Conservation (phyloP, 208 protist genomes). For the Spongospora subterranea region DNA sequence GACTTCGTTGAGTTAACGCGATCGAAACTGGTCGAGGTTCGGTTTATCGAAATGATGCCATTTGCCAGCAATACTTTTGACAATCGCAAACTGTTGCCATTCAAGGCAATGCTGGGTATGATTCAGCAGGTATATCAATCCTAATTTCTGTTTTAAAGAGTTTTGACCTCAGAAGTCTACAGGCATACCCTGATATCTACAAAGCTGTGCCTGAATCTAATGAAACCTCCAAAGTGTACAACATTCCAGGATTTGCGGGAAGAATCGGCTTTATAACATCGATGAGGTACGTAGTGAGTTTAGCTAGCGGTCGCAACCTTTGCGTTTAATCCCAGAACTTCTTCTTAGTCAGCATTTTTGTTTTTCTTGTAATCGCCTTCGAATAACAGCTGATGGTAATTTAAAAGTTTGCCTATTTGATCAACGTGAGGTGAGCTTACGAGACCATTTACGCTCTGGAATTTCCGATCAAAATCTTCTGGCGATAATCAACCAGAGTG, state of each 20-base stretch:
- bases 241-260: slow-evolving; percentile 58
- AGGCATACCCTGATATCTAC: background rate
- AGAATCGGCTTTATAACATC: slow-evolving; percentile 80
- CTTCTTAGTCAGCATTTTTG: slow-evolving; percentile 77
- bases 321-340: background rate
- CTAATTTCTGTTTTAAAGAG: background rate
- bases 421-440: slow-evolving; percentile 73
- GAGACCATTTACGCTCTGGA: slow-evolving; percentile 74
- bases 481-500: slow-evolving; percentile 68
- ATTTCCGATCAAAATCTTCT: slow-evolving; percentile 63
- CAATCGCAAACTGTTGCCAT: slow-evolving; percentile 74
- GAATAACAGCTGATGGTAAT: slow-evolving; percentile 79
- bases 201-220: background rate
- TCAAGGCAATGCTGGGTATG: slow-evolving; percentile 71
- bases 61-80: slow-evolving; percentile 80
- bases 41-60: slow-evolving; percentile 85
- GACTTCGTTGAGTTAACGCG: slow-evolving; percentile 75
- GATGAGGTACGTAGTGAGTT: slow-evolving; percentile 71
- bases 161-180: background rate
- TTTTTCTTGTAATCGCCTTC: slow-evolving; percentile 78
- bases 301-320: too few species aligned
- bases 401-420: slow-evolving; percentile 84
- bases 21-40: slow-evolving; percentile 72
- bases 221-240: slow-evolving; percentile 36
- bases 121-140: slow-evolving; percentile 59